These are phyloP conservation scores for Phytophthora cryptogea DNA, from an alignment of 352 stramenopile genomes.

Conservation along the genomic window DNA sequence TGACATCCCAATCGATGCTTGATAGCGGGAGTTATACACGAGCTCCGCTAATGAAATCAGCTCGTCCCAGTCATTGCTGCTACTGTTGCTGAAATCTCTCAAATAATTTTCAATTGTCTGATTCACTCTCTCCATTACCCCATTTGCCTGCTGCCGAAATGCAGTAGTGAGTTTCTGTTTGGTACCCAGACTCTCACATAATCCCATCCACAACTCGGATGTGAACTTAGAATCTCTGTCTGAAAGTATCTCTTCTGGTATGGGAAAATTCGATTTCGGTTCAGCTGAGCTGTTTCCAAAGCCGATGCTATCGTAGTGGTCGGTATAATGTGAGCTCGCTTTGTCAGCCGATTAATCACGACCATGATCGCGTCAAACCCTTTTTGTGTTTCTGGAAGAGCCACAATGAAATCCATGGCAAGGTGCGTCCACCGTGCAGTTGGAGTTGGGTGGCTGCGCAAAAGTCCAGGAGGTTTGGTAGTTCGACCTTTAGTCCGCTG, in stretches of 20 bases:
- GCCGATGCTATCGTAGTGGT: slow-evolving; percentile 3
- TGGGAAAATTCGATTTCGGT: slow-evolving; percentile 8
- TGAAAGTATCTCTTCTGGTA: slow-evolving; percentile 14
- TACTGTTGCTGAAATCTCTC: not conserved
- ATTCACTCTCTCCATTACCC: slow-evolving; percentile 17
- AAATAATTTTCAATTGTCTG: slow-evolving; percentile 22
- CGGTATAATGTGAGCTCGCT: slow-evolving; percentile 10
- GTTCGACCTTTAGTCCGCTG: slow-evolving; percentile 3
- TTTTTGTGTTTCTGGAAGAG: not conserved
- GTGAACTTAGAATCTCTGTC: slow-evolving; percentile 24
- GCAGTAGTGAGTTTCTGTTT: slow-evolving; percentile 16
- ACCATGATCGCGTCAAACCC: slow-evolving; percentile 19
- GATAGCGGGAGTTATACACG: slow-evolving; percentile 6
- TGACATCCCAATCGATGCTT: slow-evolving; percentile 1
- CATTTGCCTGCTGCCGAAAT: slow-evolving; percentile 17
- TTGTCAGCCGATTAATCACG: slow-evolving; percentile 12
- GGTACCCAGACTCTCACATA: slow-evolving; percentile 9
- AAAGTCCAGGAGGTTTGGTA: not conserved
- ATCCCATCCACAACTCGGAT: slow-evolving; percentile 7
- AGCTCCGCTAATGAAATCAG: slow-evolving; percentile 14
- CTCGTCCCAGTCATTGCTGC: slow-evolving; percentile 14
- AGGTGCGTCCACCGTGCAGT: slow-evolving; percentile 10
- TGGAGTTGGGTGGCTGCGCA: slow-evolving; percentile 5
- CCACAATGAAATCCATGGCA: slow-evolving; percentile 17
- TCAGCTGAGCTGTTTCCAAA: not conserved